phyloP scores from a whole-genome alignment of 306 rosid genomes.

The Ziziphus jujuba region DNA sequence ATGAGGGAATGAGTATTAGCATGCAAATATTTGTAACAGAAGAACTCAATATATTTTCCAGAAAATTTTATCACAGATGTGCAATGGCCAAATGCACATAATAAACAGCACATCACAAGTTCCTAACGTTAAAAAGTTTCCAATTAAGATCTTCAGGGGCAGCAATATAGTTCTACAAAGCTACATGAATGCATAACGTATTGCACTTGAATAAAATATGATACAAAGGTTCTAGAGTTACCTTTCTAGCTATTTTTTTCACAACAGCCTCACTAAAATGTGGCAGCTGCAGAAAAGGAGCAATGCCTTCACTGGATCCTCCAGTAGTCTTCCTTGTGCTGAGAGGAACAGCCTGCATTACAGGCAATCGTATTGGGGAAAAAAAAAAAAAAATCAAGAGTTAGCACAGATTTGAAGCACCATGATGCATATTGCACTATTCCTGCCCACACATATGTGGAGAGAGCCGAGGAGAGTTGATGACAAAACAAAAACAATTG shows the following conservation, averaged over 20 bases:
- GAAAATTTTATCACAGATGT: too few relatives aligned
- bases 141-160: not conserved
- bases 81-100: too few relatives aligned
- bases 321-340: slow-evolving; percentile 84
- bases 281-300: slow-evolving; percentile 95
- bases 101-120: too few relatives aligned
- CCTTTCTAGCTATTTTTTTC: slow-evolving; percentile 96
- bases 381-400: slow-evolving; percentile 11
- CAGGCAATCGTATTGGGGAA: slow-evolving; percentile 5
- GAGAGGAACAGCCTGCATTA: slow-evolving; percentile 91
- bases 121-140: too few relatives aligned
- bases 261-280: slow-evolving; percentile 81
- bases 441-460: not conserved
- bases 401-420: not conserved
- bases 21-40: too few relatives aligned
- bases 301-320: slow-evolving; percentile 92
- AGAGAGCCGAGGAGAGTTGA: not conserved
- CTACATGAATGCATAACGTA: slow-evolving; percentile 8
- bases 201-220: too few relatives aligned
- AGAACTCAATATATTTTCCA: too few relatives aligned
- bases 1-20: too few relatives aligned
- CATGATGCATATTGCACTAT: not conserved
- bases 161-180: not conserved
- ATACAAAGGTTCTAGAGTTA: slow-evolving; percentile 22
- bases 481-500: not conserved